Percentiles rank a stretch among this genome's conserved stretches.
phyloP scores from a whole-genome alignment of 768 basidiomycete genomes.

The Suillus tomentosus region DNA sequence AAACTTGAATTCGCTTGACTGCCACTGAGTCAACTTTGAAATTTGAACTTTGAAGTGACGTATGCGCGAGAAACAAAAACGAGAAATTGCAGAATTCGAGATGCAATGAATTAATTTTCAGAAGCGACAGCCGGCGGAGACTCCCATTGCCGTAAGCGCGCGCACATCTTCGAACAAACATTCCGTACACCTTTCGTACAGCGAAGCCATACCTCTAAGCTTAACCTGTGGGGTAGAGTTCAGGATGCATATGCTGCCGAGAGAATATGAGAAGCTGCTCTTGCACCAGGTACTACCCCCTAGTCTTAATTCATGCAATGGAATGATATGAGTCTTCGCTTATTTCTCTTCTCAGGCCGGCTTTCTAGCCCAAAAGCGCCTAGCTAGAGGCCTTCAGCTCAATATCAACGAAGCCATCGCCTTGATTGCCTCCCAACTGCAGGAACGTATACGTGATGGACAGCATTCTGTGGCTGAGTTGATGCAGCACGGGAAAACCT shows the following conservation, averaged over 20 bases:
- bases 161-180: not conserved
- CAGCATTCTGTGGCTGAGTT: slow-evolving; percentile 79
- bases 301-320: slow-evolving; percentile 2
- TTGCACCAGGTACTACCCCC: slow-evolving; percentile 60
- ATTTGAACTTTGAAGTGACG: slow-evolving; percentile 3
- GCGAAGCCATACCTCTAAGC: not conserved
- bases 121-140: not conserved
- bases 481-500: slow-evolving; percentile 90
- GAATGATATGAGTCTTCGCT: not conserved
- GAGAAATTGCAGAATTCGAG: not conserved
- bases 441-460: slow-evolving; percentile 95
- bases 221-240: not conserved
- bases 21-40: not conserved
- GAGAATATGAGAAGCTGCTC: slow-evolving; percentile 74
- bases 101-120: not conserved
- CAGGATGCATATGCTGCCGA: slow-evolving; percentile 71
- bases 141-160: not conserved
- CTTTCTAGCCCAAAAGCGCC: slow-evolving; percentile 88
- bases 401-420: slow-evolving; percentile 89
- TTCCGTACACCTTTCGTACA: not conserved
- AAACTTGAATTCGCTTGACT: not conserved
- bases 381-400: slow-evolving; percentile 88
- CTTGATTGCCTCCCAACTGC: slow-evolving; percentile 88
- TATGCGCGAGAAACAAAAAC: not conserved
- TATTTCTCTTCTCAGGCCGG: slow-evolving; percentile 58